These are phyloP conservation scores for Aspergillus sp. DNA, from an alignment of 2,329 filamentous ascomycete genomes.

Conservation along the genomic window DNA sequence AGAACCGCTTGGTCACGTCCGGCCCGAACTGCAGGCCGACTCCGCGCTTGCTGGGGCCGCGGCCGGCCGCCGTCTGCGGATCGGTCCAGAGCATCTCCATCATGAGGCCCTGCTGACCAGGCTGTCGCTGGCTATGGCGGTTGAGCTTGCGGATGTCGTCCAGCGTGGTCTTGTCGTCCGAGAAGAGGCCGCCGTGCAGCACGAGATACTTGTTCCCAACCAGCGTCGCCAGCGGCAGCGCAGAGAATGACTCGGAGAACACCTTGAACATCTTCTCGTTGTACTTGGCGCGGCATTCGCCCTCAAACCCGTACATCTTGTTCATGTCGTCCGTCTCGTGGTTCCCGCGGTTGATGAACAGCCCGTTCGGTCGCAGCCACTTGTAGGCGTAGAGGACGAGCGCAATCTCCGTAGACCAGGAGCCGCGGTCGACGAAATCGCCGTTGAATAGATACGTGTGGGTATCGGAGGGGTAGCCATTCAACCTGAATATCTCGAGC, in stretches of 20 bases:
- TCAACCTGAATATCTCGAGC: conserved; percentile 88
- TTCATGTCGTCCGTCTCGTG: conserved; percentile 99
- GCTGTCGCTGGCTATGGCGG: conserved; percentile 81
- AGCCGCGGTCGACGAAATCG: conserved; percentile 95
- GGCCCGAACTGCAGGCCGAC: conserved; percentile 96
- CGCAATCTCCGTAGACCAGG: conserved; percentile 96
- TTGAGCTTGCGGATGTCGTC: conserved; percentile 92
- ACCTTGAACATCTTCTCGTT: conserved; percentile 92
- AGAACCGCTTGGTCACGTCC: conserved; percentile 92
- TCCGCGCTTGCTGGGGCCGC: conserved; percentile 90
- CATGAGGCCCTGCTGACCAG: conserved; percentile 90
- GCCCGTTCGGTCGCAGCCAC: conserved; percentile 75
- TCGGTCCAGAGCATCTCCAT: conserved; percentile 99
- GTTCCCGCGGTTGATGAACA: conserved; percentile 96
- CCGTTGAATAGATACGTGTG: conserved; percentile 97
- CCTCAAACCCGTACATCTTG: conserved; percentile 94
- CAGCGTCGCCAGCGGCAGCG: conserved; percentile 80
- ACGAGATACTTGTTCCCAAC: conserved; percentile 87
- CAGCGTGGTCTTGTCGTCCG: conserved; percentile 78
- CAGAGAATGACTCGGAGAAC: conserved; percentile 96
- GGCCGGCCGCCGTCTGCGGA: conserved; percentile 73
- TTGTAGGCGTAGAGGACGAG: conserved; percentile 93
- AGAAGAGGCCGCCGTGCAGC: conserved; percentile 91
- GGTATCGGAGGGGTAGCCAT: conserved; percentile 72
- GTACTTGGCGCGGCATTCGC: conserved; percentile 97